phyloP scores from a whole-genome alignment of 768 basidiomycete genomes.

The Fomitopsis serialis region DNA sequence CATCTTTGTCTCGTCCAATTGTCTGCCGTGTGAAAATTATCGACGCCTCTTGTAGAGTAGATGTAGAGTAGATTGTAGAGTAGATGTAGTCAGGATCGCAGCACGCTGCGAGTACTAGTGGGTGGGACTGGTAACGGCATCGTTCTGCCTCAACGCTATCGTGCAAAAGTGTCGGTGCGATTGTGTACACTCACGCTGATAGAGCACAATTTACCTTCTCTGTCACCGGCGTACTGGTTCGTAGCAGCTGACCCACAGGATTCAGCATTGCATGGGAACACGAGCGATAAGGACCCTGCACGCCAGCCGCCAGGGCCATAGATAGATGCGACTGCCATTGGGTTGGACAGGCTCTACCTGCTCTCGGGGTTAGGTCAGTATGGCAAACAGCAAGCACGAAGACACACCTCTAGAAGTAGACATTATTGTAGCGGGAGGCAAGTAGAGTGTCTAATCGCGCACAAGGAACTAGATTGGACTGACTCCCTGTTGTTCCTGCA shows the following conservation, averaged over 20 bases:
- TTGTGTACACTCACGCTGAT: not conserved
- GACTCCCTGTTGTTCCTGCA: not conserved
- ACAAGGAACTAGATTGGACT: not conserved
- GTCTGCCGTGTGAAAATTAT: too few relatives aligned
- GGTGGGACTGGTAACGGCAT: too few relatives aligned
- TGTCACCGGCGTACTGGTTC: not conserved
- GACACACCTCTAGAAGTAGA: slow-evolving; percentile 21
- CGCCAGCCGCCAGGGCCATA: not conserved
- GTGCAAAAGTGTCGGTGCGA: not conserved
- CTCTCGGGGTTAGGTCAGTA: too few relatives aligned
- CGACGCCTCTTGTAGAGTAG: too few relatives aligned
- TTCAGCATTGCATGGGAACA: not conserved
- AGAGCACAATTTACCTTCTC: not conserved
- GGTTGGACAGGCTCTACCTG: too few relatives aligned
- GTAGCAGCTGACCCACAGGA: not conserved
- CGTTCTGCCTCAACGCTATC: too few relatives aligned
- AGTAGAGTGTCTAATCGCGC: not conserved
- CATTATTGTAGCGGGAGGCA: slow-evolving; percentile 57
- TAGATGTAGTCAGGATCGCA: too few relatives aligned
- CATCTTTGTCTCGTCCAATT: too few relatives aligned
- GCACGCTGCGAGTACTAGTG: too few relatives aligned
- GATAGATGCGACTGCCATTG: not conserved
- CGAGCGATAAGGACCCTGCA: not conserved
- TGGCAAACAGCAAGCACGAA: not conserved
- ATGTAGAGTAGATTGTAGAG: too few relatives aligned